Percentiles rank a stretch among this genome's conserved stretches.
Conservation (phyloP, 305 asterid species). For the Stenogyne calaminthoides region DNA sequence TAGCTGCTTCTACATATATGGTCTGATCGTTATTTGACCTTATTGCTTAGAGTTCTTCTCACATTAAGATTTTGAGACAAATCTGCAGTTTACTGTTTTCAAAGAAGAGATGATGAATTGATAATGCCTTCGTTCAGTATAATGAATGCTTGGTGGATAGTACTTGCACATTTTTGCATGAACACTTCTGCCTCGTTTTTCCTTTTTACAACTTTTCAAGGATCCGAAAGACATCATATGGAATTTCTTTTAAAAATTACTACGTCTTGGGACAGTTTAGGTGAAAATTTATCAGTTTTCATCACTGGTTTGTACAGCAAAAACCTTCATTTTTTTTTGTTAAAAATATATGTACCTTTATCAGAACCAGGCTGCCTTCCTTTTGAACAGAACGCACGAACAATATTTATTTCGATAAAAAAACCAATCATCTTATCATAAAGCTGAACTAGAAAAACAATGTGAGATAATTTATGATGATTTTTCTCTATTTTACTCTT, state of each 20-base stretch:
- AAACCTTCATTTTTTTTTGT: not conserved
- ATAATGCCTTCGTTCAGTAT: no score
- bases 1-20: not conserved
- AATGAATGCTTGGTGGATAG: no score
- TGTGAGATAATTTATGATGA: not conserved
- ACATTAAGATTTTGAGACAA: not conserved
- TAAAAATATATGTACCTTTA: not conserved
- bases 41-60: not conserved
- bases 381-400: not conserved
- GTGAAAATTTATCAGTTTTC: not conserved
- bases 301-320: not conserved
- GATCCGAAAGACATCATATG: not conserved
- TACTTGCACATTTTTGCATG: not conserved
- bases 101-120: no score
- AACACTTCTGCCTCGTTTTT: not conserved
- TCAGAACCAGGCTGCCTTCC: not conserved
- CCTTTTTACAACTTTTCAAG: not conserved
- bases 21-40: not conserved
- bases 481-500: not conserved
- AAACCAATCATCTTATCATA: not conserved
- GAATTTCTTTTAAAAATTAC: not conserved
- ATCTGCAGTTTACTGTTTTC: not conserved
- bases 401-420: no score
- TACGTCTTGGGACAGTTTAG: not conserved
- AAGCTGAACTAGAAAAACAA: not conserved